Evolutionary conservation across 768 basidiomycete genomes (phyloP), one percentile per base, ranked within the genome.

Genomic region (Macrocybe gigantea): DNA sequence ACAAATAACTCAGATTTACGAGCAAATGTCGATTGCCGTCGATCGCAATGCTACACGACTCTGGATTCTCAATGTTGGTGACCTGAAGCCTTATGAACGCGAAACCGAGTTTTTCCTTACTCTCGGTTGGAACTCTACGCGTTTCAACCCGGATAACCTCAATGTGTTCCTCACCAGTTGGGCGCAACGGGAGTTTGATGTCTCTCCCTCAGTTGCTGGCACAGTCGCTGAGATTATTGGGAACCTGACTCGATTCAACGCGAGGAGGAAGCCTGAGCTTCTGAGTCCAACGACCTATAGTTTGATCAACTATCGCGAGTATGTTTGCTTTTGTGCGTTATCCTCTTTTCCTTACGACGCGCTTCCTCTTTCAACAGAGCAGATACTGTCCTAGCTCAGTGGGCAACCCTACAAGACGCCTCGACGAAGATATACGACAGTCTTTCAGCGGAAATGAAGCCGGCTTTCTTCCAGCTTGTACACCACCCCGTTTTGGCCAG

Each of bases 61-160:
- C 40, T 86, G 83, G 83, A 75, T 88, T 38, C 62, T 88, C 47
- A 88, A 87, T 59, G 84, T 88, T 47, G 86, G 86, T 11, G 84
- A 87, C 54, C 64, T 88, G 44, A 87, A 87, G 60, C 84, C 83
- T 2, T 82, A 82, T 51, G 86, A 88, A 54, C 77, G 83, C 44
- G 77, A 82, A 44, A 81, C 71, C 31, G 83, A 86, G 53, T 85
- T 82, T 61, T 87, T 83, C 72, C 64, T 88, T 54, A 70, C 65
- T 11, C 75, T 76, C 38, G 84, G 76, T 3, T 87, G 78, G 73
- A 74, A 88, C 53, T 61, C 77, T 0, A 67, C 79, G 0, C 60
- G 69, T 10, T 88, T 80, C 77, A 72, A 69, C 11, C 70, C 66
- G 5, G 67, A 74, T 50, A 83, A 83, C 57, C 56, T 82, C 39